Evolutionary conservation across 768 basidiomycete genomes (phyloP).

Genomic region (Boletus eberwhitei): DNA sequence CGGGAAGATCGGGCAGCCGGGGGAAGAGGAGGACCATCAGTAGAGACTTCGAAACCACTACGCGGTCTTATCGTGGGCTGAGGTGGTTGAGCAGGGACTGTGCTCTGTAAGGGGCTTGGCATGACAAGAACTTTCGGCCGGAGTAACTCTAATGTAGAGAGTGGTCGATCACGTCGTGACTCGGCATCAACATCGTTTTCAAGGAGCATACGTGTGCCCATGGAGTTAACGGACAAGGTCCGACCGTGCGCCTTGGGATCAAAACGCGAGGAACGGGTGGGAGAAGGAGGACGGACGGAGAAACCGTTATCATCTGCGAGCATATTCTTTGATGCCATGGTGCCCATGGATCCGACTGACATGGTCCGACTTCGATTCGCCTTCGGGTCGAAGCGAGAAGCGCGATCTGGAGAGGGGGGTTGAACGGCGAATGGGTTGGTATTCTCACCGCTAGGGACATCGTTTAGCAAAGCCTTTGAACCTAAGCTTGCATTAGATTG

Average conservation of each 20-base stretch:
- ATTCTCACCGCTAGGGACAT: constrained; percentile 32
- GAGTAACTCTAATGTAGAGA: constrained; percentile 75
- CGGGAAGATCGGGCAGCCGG: constrained; percentile 63
- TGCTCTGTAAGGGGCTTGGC: constrained; percentile 79
- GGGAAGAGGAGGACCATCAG: constrained; percentile 69
- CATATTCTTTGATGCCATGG: constrained; percentile 31
- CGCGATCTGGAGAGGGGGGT: constrained; percentile 37
- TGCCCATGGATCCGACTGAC: constrained; percentile 48
- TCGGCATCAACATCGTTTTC: constrained; percentile 47
- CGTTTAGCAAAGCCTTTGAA: constrained; percentile 44
- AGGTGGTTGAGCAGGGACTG: constrained; percentile 32
- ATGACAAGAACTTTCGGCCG: constrained; percentile 92
- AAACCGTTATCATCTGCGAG: constrained; percentile 60
- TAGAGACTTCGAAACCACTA: constrained; percentile 61
- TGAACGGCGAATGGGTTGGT: constrained; percentile 34
- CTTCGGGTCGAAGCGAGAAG: constrained; percentile 46
- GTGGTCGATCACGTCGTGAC: constrained; percentile 48
- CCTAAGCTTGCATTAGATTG: constrained; percentile 52
- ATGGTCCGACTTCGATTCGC: constrained; percentile 34
- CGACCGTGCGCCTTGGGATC: constrained; percentile 76
- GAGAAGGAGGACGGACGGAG: constrained; percentile 61
- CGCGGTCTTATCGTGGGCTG: constrained; percentile 35
- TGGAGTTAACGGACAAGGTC: constrained; percentile 60
- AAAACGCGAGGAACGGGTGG: constrained; percentile 63
- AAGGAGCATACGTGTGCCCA: constrained; percentile 61